Percentiles rank a stretch among this genome's conserved stretches.
Conservation (phyloP, 164 flowering plant genomes). For the Aristolochia californica region DNA sequence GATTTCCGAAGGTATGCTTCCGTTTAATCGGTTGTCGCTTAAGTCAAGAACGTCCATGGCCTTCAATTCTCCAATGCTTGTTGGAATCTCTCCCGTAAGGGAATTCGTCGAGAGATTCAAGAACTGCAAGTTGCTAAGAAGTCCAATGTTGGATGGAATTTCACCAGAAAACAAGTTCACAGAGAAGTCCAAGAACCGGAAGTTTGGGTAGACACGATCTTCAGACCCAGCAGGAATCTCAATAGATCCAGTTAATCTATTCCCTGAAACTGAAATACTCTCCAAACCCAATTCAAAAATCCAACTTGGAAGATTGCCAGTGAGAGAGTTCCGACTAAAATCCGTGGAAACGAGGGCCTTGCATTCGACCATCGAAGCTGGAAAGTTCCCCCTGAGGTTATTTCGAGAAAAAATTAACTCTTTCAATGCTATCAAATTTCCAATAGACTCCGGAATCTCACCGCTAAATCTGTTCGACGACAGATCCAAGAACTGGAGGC, state of each 20-base stretch:
- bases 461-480: slow-evolving; percentile 67
- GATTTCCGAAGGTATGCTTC: slow-evolving; percentile 64
- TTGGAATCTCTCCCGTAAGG: slow-evolving; percentile 54
- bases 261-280: slow-evolving; percentile 23
- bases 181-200: slow-evolving; percentile 59
- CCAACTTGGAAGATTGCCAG: slow-evolving; percentile 62
- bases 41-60: slow-evolving; percentile 49
- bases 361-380: slow-evolving; percentile 48
- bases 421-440: slow-evolving; percentile 44
- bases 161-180: slow-evolving; percentile 53
- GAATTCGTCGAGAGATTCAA: slow-evolving; percentile 63
- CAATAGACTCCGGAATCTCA: slow-evolving; percentile 45
- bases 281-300: slow-evolving; percentile 34
- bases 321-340: slow-evolving; percentile 50
- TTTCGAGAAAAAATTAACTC: slow-evolving; percentile 50
- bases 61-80: slow-evolving; percentile 53
- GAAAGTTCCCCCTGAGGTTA: slow-evolving; percentile 49
- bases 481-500: slow-evolving; percentile 66
- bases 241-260: slow-evolving; percentile 26
- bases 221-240: slow-evolving; percentile 12
- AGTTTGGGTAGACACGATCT: slow-evolving; percentile 16
- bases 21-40: slow-evolving; percentile 57
- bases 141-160: slow-evolving; percentile 37
- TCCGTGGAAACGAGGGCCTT: slow-evolving; percentile 39
- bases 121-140: slow-evolving; percentile 38